Evolutionary conservation across 305 asterid genomes (phyloP).

Genomic region (Rubia balearica): DNA sequence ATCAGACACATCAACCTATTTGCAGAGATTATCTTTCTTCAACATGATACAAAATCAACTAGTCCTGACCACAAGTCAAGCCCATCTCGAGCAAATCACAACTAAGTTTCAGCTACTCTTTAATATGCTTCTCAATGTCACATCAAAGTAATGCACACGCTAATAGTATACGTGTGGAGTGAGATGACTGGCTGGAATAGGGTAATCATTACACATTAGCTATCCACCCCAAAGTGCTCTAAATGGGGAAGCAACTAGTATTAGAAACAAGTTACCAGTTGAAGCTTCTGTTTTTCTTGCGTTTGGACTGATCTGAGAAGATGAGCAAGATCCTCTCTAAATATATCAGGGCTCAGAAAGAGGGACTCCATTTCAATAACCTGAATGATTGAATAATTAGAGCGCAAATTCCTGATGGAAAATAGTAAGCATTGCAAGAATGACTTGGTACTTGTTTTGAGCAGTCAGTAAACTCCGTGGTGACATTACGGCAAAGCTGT

Average conservation of each 20-base stretch:
- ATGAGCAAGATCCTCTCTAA: constrained; percentile 71
- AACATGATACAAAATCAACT: neutral
- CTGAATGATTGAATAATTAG: too few species aligned
- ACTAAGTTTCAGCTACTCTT: neutral
- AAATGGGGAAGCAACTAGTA: neutral
- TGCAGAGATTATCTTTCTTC: neutral
- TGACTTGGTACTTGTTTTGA: constrained; percentile 61
- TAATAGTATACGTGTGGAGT: neutral
- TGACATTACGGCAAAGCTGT: constrained; percentile 79
- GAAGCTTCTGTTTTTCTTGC: constrained; percentile 82
- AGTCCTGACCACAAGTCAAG: neutral
- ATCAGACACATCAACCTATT: neutral
- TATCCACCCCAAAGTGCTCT: neutral
- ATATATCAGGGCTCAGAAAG: constrained; percentile 46
- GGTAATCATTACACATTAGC: neutral
- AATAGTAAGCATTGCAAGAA: constrained; percentile 17
- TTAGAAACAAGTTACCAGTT: constrained; percentile 42
- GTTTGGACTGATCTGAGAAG: constrained; percentile 76
- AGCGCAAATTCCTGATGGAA: too few species aligned
- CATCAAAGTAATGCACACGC: neutral
- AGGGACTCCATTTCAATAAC: too few species aligned
- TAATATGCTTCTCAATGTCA: neutral
- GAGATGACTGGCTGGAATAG: neutral
- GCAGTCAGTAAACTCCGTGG: constrained; percentile 80
- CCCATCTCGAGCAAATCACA: neutral